Conservation (phyloP, 805 yeast species). For the Spathaspora arborariae region DNA sequence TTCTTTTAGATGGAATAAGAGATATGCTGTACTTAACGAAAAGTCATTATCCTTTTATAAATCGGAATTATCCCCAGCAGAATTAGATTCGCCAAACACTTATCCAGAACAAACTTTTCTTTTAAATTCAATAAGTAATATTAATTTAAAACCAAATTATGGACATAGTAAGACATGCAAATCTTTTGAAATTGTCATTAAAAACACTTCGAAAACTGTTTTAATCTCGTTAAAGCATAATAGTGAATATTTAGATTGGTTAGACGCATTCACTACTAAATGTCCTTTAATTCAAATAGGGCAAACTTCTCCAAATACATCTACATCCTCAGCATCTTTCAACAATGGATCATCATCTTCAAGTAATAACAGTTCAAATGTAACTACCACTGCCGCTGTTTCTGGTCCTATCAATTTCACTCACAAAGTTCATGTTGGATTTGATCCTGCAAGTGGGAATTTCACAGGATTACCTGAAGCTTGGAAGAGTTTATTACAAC, state of each 20-base stretch:
- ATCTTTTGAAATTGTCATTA: conserved; percentile 74
- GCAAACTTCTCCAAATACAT: conserved; percentile 8
- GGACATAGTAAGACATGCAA: conserved; percentile 41
- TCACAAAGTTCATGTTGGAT: conserved; percentile 87
- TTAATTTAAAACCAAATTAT: conserved; percentile 57
- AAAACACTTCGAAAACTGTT: conserved; percentile 53
- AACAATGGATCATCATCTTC: background rate
- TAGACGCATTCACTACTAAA: conserved; percentile 78
- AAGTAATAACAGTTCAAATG: conserved; percentile 1
- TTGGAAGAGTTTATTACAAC: conserved; percentile 53
- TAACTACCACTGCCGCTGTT: conserved; percentile 42
- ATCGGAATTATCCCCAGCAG: conserved; percentile 41
- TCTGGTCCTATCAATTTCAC: conserved; percentile 93
- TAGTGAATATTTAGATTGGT: conserved; percentile 82
- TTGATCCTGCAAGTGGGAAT: conserved; percentile 69
- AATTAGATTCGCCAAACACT: conserved; percentile 6
- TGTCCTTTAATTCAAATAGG: conserved; percentile 56
- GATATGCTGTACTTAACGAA: conserved; percentile 75
- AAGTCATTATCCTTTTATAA: conserved; percentile 72
- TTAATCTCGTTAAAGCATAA: conserved; percentile 74
- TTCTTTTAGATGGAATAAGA: conserved; percentile 88
- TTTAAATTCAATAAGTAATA: conserved; percentile 31
- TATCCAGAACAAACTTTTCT: conserved; percentile 37
- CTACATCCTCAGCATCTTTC: conserved; percentile 2
- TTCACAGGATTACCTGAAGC: conserved; percentile 56